These are phyloP conservation scores for Amesomyces nigricolor DNA, from an alignment of 2,329 filamentous ascomycete species.

Conservation along the genomic window DNA sequence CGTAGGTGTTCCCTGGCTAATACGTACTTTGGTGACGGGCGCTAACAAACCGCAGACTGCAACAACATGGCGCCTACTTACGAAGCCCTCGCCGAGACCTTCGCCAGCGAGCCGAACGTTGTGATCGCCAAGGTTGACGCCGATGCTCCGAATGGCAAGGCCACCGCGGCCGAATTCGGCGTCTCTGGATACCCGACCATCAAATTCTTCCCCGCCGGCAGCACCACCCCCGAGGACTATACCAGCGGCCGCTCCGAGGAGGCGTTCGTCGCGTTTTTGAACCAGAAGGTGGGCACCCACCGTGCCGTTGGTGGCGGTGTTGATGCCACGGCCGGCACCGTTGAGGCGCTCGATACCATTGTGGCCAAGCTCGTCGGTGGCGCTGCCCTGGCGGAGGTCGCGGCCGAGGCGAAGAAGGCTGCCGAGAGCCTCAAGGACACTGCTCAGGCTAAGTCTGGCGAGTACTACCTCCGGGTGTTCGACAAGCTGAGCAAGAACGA, in stretches of 20 bases:
- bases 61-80: slow-evolving; percentile 86
- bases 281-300: slow-evolving; percentile 83
- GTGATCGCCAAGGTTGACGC: slow-evolving; percentile 93
- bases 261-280: slow-evolving; percentile 74
- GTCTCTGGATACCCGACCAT: slow-evolving; percentile 91
- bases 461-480: slow-evolving; percentile 91
- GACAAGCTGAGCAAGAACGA: slow-evolving; percentile 76
- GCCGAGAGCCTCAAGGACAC: slow-evolving; percentile 59
- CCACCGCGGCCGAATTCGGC: slow-evolving; percentile 66
- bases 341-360: slow-evolving; percentile 70
- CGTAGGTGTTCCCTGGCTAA: slow-evolving; percentile 58
- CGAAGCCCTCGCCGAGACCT: slow-evolving; percentile 82
- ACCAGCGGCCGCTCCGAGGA: slow-evolving; percentile 69
- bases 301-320: slow-evolving; percentile 76
- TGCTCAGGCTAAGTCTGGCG: slow-evolving; percentile 67
- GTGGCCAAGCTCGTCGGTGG: slow-evolving; percentile 70
- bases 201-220: slow-evolving; percentile 91
- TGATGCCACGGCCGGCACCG: slow-evolving; percentile 71
- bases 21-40: neutral
- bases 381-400: slow-evolving; percentile 55
- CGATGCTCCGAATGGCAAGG: slow-evolving; percentile 80
- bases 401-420: slow-evolving; percentile 66
- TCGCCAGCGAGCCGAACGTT: slow-evolving; percentile 69
- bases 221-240: slow-evolving; percentile 66
- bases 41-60: slow-evolving; percentile 63